phyloP scores from a whole-genome alignment of 179 eudicot genomes.

The Patellifolia procumbens region DNA sequence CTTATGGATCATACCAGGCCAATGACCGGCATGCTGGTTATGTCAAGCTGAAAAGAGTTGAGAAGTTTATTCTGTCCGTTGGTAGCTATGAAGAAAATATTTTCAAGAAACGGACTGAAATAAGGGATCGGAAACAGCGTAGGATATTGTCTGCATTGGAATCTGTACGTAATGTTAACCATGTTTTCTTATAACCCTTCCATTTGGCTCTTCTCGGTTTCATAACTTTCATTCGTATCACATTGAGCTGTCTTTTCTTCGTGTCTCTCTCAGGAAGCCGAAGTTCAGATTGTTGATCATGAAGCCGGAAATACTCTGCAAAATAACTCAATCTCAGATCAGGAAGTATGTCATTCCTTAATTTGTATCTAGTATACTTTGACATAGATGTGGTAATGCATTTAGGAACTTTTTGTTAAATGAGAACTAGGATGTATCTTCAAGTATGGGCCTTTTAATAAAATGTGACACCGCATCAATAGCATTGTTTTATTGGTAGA shows the following conservation, averaged over 20 bases:
- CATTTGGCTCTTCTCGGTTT: background rate
- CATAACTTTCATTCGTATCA: too few relatives aligned
- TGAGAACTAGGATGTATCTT: too few relatives aligned
- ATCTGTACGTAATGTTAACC: constrained; percentile 33
- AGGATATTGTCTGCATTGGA: constrained; percentile 30
- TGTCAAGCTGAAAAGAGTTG: constrained; percentile 52
- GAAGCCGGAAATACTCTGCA: background rate
- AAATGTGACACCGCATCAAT: background rate
- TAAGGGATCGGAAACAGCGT: constrained; percentile 32
- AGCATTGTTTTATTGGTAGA: background rate
- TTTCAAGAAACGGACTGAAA: constrained; percentile 45
- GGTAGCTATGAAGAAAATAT: constrained; percentile 53
- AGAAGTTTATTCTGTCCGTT: constrained; percentile 55
- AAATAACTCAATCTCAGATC: background rate
- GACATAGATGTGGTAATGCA: too few relatives aligned
- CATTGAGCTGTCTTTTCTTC: background rate
- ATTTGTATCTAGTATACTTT: background rate
- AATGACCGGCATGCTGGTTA: constrained; percentile 36
- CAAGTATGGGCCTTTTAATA: background rate
- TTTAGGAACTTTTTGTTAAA: background rate
- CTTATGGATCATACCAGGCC: constrained; percentile 31
- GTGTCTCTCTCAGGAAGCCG: constrained; percentile 9
- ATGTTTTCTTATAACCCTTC: background rate
- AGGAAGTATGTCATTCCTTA: constrained; percentile 3
- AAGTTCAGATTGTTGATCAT: too few relatives aligned